Evolutionary conservation across 2,329 filamentous ascomycete genomes (phyloP), one percentile per base, ranked within the genome.

Genomic region (Pezicula radicicola): DNA sequence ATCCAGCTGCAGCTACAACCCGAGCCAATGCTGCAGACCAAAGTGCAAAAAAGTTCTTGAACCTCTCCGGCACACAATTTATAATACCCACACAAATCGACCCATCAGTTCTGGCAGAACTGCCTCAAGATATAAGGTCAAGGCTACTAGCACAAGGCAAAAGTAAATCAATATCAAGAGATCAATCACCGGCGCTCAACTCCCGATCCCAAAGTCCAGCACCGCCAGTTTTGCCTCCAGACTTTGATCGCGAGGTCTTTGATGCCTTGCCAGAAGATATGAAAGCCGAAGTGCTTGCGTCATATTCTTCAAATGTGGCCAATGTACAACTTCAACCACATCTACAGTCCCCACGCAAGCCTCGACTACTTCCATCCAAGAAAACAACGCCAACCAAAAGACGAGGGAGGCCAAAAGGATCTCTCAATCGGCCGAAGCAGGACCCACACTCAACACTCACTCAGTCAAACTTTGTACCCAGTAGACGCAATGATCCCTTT

Each of bases 41-140:
- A 57, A 73, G 82, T 69, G 73, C 87, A 19, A 87, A 79, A 55
- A 82, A 80, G 6, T 85, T 85, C 1, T 73, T 96, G 19, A 96
- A 97, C 63, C 80, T 90, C 3, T 76, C 84, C 3, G 91, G 93
- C 2, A 96, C 93, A 0, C 94, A 99, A 63, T 99, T 99, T 63
- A 83, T 97, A 44, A 77, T 99, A 60, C 94, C 94, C 0, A 81
- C 81, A 1, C 89, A 96, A 59, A 80, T 89, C 2, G 94, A 99
- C 65, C 85, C 87, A 0, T 75, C 79, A n/a, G 87, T 96, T 0
- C 71, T 97, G 3, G 88, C 88, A 1, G 91, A 95, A 63, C 76
- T 99, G 3, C 93, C 93, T 0, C 77, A 76, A 30, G 90, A 96
- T 65, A 96, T 97, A 56, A 81, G 90, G 54, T 84, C 83, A 30